Evolutionary conservation across 257 asterid species (phyloP).

Genomic region (Orobanche coerulescens): DNA sequence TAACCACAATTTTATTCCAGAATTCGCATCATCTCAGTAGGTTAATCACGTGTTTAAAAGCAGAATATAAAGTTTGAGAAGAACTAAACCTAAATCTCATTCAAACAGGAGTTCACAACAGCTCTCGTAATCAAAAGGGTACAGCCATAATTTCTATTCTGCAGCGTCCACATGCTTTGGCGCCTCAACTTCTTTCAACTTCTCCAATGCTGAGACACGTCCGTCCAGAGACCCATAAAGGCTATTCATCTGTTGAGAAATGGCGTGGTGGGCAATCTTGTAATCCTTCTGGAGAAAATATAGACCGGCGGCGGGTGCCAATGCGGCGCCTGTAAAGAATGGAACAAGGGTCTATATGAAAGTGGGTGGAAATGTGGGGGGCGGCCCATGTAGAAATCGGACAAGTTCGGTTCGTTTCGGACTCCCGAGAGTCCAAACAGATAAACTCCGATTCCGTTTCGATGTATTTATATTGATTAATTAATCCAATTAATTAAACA

Average conservation of each 20-base stretch:
- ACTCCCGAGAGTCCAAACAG: too few species aligned
- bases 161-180: constrained; percentile 52
- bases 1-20: too few species aligned
- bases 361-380: too few species aligned
- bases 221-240: constrained; percentile 55
- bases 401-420: too few species aligned
- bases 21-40: too few species aligned
- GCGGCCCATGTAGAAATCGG: too few species aligned
- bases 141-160: constrained; percentile 32
- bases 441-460: too few species aligned
- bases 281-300: constrained; percentile 73
- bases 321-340: constrained; percentile 86
- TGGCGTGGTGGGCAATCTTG: constrained; percentile 53
- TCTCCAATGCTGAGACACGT: constrained; percentile 59
- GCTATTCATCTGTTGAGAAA: constrained; percentile 52
- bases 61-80: not conserved
- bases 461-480: too few species aligned
- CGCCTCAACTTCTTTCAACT: constrained; percentile 48
- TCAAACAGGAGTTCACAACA: constrained; percentile 9
- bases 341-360: too few species aligned
- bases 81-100: constrained; percentile 17
- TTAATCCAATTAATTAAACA: too few species aligned
- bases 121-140: too few species aligned
- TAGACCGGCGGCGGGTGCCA: constrained; percentile 69
- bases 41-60: too few species aligned